These are phyloP conservation scores for Diversispora epigaea DNA, from an alignment of 192 early-diverging fungal genomes.

Conservation along the genomic window DNA sequence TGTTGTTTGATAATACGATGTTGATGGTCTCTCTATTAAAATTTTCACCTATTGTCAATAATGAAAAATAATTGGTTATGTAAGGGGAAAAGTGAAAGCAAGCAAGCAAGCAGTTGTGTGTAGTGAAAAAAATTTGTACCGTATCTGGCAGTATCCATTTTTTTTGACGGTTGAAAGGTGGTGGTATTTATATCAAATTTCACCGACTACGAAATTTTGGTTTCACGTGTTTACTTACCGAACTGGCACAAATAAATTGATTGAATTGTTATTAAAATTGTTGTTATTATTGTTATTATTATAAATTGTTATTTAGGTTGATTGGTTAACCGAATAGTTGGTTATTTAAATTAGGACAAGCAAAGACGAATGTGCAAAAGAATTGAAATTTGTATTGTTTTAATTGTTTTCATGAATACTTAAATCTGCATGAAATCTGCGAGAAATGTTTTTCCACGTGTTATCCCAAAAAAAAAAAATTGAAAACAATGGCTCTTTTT, in stretches of 20 bases:
- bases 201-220: background rate
- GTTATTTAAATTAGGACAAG: background rate
- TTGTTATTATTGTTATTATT: too few relatives aligned
- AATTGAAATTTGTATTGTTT: too few relatives aligned
- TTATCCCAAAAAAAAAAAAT: background rate
- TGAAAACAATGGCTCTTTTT: background rate
- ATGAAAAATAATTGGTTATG: background rate
- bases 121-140: background rate
- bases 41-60: background rate
- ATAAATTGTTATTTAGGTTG: constrained; percentile 2
- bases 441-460: background rate
- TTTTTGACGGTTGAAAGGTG: constrained; percentile 5
- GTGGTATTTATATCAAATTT: constrained; percentile 8
- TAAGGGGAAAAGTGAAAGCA: background rate
- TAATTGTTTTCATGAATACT: too few relatives aligned
- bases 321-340: background rate
- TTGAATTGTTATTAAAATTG: too few relatives aligned
- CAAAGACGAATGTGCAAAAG: too few relatives aligned
- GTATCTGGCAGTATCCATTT: background rate
- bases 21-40: background rate
- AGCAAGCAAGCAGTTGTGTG: background rate
- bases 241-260: background rate
- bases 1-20: background rate
- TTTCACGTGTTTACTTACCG: constrained; percentile 7
- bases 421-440: background rate